A percentile compares a stretch with the other conserved stretches of the same genome.
phyloP scores from a whole-genome alignment of 495 filamentous ascomycete genomes.

The Penicillium antarcticum region DNA sequence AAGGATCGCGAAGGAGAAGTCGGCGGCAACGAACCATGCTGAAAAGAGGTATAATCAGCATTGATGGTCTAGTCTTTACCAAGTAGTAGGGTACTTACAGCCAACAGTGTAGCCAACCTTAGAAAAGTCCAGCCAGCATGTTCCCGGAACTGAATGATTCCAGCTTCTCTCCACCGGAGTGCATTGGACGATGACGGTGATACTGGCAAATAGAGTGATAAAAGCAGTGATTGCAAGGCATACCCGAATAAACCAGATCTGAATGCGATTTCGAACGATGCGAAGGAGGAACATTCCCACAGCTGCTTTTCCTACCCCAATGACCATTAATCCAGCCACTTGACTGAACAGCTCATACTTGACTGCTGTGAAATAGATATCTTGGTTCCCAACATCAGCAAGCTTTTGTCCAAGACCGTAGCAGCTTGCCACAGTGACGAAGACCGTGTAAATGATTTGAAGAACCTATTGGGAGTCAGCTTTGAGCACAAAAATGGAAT shows the following conservation, averaged over 20 bases:
- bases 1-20: slow-evolving; percentile 27
- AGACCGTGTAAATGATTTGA: slow-evolving; percentile 23
- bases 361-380: slow-evolving; percentile 16
- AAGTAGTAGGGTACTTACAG: slow-evolving; percentile 12
- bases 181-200: slow-evolving; percentile 22
- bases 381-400: slow-evolving; percentile 17
- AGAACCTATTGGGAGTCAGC: slow-evolving; percentile 12
- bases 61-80: not conserved
- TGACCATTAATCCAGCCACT: slow-evolving; percentile 24
- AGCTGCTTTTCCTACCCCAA: slow-evolving; percentile 21
- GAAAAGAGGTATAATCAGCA: not conserved
- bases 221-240: slow-evolving; percentile 16
- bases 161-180: slow-evolving; percentile 21
- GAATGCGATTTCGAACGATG: slow-evolving; percentile 25
- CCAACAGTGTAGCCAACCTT: slow-evolving; percentile 26
- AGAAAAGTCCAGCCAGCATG: slow-evolving; percentile 27
- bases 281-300: slow-evolving; percentile 25
- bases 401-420: slow-evolving; percentile 21
- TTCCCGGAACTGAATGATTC: slow-evolving; percentile 14
- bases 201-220: slow-evolving; percentile 21
- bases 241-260: slow-evolving; percentile 21
- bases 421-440: slow-evolving; percentile 14
- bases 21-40: slow-evolving; percentile 26
- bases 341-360: slow-evolving; percentile 26
- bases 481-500: not conserved